Base-by-base conservation (phyloP, 805 yeast genomes). In the Wickerhamomyces chambardii region DNA sequence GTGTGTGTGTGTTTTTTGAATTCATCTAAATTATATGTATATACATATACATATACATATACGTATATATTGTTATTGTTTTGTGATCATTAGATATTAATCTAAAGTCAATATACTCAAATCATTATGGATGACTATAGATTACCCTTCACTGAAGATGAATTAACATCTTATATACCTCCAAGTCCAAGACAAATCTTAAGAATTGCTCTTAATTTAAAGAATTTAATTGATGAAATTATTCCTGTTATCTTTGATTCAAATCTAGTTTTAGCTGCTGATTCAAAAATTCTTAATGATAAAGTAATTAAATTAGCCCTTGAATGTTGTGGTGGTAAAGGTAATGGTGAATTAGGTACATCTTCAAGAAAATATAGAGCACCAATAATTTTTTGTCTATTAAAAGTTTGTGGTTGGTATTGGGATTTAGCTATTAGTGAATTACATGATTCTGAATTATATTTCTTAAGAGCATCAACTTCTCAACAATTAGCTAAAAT, bases 321-420 rank as follows among this genome's bases (percentile, higher is more conserved):
- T 36, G 69, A 67, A 21, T 92, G 95, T 6, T 94, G 94, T 15
- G 94, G 94, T 9, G 95, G 95, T 16, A 64, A 64, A 33, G 85
- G 85, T 5, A 58, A 71, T 32, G 83, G 81, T 3, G 56, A 63
- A 33, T 50, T 56, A 17, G 77, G 75, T 1, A 59, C 79, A 1
- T 65, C 79, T 1, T 64, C 78, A 0, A 63, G 68, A 45, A 75
- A 76, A 48, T 84, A 84, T 51, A 70, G 80, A 36, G 78, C 87
- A 0, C 69, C 75, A 17, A 53, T 85, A 31, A 66, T 84, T 1
- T 86, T 82, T 55, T 77, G 84, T 33, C 61, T 86, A 38, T 59
- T 86, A 39, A 78, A 75, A 45, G 90, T 84, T n/a, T 70, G 81
- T 27, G 73, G 69, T 19, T 86, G 96, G 96, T 84, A 82, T 54